phyloP scores from a whole-genome alignment of 2,329 filamentous ascomycete species.

The Paraconiothyrium brasiliense region DNA sequence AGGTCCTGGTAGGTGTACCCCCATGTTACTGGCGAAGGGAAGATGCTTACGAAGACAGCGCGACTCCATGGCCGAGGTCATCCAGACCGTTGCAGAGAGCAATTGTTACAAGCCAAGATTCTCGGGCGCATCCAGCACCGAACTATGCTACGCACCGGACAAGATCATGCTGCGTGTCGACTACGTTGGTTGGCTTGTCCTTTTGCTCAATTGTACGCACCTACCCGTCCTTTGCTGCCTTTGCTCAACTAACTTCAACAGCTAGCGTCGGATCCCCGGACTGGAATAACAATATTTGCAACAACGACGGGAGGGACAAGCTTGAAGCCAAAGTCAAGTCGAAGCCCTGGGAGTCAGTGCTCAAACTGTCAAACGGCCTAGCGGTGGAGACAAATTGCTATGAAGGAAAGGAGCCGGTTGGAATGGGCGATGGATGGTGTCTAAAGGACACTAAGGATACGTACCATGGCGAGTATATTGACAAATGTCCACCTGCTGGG shows the following conservation, averaged over 20 bases:
- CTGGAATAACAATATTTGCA: too few relatives aligned
- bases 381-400: neutral
- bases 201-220: neutral
- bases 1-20: neutral
- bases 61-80: neutral
- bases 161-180: neutral
- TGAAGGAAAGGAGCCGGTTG: neutral
- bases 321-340: neutral
- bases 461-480: neutral
- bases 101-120: neutral
- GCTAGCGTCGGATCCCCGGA: neutral
- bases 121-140: neutral
- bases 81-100: neutral
- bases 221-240: neutral
- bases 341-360: neutral
- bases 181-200: neutral
- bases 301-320: too few relatives aligned
- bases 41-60: neutral
- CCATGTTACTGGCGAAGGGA: neutral
- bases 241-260: neutral
- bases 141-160: neutral
- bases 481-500: neutral
- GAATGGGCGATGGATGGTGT: neutral
- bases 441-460: neutral
- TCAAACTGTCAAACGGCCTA: neutral